Base-by-base conservation (phyloP, 148 eudicot genomes). In the Rhododendron ovatum region DNA sequence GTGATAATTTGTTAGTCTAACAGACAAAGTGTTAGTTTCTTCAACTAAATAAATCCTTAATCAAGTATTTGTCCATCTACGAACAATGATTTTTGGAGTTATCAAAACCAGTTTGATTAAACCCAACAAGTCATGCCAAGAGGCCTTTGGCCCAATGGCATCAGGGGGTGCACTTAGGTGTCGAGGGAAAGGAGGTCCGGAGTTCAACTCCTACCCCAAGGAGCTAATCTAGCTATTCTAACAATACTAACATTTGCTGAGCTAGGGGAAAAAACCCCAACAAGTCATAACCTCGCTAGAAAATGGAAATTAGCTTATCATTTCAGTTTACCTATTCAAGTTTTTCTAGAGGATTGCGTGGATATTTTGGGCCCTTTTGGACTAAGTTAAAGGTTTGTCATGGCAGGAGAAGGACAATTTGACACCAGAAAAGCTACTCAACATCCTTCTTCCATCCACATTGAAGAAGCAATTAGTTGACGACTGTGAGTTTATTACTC, bases 381-480 rank as follows among this genome's bases (percentile, higher is more conserved):
- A 76, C 41, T 18, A 6, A 83, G 43, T 74, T 69, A 82, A 26
- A 15, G 24, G 28, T 75, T 80, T 45, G 51, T 89, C 28, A 73
- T 82, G 33, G 80, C 78, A 92, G 93, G 92, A 86, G 41, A 86
- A 90, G 81, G 89, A 87, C 24, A 73, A 41, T 33, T 83, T 47
- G 73, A 63, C 87, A 17, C 45, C 82, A 53, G 97, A 91, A 76
- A 93, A 92, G 85, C 82, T 82, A 76, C 71, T 88, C 30, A 88
- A 67, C 76, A 85, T 93, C 69, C 89, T 87, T 63, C 90, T 94
- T 78, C 97, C 97, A 59, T 86, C 89, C 13, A 83, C 82, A 26
- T 87, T 94, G 24, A 93, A 87, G 90, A 91, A 91, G 90, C 95
- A 92, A 80, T 88, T 94, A 59, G 85, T 94, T 81, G 92, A 88